Evolutionary conservation across 208 protist genomes (phyloP).

Genomic region (Herpetomonas samuelpessoai): DNA sequence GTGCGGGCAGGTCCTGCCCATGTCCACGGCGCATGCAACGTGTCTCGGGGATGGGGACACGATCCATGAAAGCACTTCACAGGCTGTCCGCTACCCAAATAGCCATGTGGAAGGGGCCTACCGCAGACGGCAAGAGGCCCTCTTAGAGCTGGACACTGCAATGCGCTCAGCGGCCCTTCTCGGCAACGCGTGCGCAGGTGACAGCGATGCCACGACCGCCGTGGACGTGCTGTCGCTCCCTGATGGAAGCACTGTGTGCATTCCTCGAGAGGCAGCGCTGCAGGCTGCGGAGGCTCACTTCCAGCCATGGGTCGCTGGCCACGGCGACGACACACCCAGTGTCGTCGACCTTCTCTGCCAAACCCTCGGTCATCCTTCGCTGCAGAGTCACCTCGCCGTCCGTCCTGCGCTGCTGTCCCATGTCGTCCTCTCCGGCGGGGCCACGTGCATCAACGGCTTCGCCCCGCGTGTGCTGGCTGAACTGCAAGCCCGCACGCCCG

Average conservation of each 20-base stretch:
- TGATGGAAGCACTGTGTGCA: constrained; percentile 62
- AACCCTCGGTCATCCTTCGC: constrained; percentile 57
- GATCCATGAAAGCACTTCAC: no score
- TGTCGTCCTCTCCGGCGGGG: constrained; percentile 90
- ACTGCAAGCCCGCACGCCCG: constrained; percentile 59
- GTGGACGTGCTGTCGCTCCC: constrained; percentile 51
- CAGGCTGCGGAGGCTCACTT: constrained; percentile 81
- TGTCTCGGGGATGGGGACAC: no score
- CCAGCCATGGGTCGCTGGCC: constrained; percentile 44
- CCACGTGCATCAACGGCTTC: constrained; percentile 91
- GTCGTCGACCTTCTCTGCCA: constrained; percentile 68
- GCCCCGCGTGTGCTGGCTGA: constrained; percentile 92
- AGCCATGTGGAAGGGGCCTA: background rate
- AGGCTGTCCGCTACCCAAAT: background rate
- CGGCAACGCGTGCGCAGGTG: constrained; percentile 2
- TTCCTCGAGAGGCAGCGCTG: constrained; percentile 43
- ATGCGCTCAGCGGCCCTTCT: constrained; percentile 12
- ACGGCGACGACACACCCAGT: constrained; percentile 51
- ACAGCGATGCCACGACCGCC: background rate
- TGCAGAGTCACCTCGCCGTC: constrained; percentile 61
- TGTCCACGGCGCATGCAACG: no score
- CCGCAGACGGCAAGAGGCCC: background rate
- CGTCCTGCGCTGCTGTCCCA: constrained; percentile 69
- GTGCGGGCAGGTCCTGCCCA: constrained; percentile 21
- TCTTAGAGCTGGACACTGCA: background rate